Percentiles rank a stretch among this genome's conserved stretches.
phyloP scores from a whole-genome alignment of 768 basidiomycete genomes.

The Trametes maxima region DNA sequence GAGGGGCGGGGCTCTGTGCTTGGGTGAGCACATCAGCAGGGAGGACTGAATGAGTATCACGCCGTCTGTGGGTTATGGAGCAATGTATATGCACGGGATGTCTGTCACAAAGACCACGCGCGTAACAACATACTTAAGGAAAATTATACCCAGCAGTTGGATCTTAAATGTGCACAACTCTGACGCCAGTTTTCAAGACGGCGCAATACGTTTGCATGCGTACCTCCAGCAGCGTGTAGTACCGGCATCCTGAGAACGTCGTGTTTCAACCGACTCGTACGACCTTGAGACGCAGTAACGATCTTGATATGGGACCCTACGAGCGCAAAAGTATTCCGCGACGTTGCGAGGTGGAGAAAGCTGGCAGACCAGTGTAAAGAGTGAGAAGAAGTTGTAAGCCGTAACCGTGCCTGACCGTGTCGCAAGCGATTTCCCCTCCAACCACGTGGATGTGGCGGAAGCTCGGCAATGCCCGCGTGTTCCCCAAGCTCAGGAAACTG shows the following conservation, averaged over 20 bases:
- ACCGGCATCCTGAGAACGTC: neutral
- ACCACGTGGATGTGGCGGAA: too few species aligned
- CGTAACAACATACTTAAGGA: neutral
- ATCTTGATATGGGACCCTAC: too few species aligned
- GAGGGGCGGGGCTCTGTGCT: constrained; percentile 57
- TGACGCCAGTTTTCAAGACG: neutral
- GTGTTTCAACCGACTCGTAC: too few species aligned
- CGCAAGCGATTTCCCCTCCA: too few species aligned
- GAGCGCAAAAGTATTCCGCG: too few species aligned
- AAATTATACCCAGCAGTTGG: neutral
- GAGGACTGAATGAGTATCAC: neutral
- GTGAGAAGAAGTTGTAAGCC: too few species aligned
- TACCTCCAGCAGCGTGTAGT: constrained; percentile 5
- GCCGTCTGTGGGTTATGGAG: neutral
- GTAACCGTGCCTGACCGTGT: too few species aligned
- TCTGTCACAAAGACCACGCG: neutral
- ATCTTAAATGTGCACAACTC: neutral
- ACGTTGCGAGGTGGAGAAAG: too few species aligned
- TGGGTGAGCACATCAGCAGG: constrained; percentile 19
- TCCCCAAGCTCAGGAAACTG: too few species aligned
- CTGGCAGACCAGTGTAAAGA: too few species aligned
- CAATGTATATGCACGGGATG: neutral
- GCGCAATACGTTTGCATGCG: neutral
- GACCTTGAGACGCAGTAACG: too few species aligned
- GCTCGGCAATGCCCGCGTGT: too few species aligned